Base-by-base conservation (phyloP, 495 filamentous ascomycete genomes). In the Aspergillus bridgeri region DNA sequence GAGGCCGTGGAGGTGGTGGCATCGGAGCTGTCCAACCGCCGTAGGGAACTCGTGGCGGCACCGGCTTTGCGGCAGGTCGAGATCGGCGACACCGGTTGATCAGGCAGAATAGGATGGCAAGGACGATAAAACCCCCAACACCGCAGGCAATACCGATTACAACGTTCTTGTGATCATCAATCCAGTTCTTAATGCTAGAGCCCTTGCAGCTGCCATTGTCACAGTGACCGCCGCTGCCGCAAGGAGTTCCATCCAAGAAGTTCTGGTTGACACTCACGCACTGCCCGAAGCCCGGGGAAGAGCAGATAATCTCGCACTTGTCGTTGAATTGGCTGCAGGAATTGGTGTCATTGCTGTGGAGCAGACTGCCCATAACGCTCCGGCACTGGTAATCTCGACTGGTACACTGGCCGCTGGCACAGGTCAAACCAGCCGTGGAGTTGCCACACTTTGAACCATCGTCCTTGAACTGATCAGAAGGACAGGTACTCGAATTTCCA, bases 341-440 rank as follows among this genome's bases (percentile, higher is more conserved):
- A 63, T 84, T 89, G 8, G 91, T 95, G 62, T 89, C 83, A 71
- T 91, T 95, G 64, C 79, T 85, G 58, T 82, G 80, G 2, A 85
- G 85, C 51, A 87, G 82, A n/a, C 79, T 82, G 42, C 91, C 94
- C 81, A 98, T 89, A 24, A 96, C 77, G 7, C 85, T 87, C 66
- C 88, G 86, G 77, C 94, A 98, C 71, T 98, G 94, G 62, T 85
- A 81, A 67, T 96, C 85, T 57, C 95, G 87, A 54, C 89, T 94
- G 48, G 94, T 98, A 71, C 94, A 98, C 69, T 96, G 94, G 20
- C 94, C 94, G 48, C 89, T 92, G 54, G 95, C 91, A 68, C 94
- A 98, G 45, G 79, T 74, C n/a, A 96, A 78, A 3, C 82, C 78
- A 4, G 64, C 65, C 25, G 72, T 72, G 42, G 72, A 77, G 55